phyloP scores from a whole-genome alignment of 108 stramenopile genomes.

The Discostella stelligeroides region DNA sequence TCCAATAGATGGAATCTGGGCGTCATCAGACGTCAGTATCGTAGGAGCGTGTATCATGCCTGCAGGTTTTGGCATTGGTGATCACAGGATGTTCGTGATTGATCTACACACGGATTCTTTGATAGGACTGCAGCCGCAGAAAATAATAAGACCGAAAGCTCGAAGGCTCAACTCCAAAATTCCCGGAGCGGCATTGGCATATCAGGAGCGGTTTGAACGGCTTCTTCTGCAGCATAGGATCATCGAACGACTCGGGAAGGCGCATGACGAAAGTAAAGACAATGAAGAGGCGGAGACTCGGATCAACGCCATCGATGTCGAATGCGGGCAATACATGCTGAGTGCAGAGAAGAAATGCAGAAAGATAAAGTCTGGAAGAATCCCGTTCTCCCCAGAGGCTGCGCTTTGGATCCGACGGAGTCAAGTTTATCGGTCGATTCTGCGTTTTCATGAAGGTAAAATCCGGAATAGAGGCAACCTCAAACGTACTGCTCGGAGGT shows the following conservation, averaged over 20 bases:
- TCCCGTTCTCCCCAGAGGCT: no score
- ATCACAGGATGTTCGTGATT: conserved; percentile 5
- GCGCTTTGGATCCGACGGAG: conserved; percentile 9
- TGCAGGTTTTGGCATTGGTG: conserved; percentile 9
- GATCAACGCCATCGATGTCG: neutral
- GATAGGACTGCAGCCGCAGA: neutral
- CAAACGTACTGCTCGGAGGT: neutral
- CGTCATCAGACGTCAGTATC: neutral
- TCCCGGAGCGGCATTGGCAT: neutral
- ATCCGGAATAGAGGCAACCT: conserved; percentile 20
- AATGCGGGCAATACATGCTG: conserved; percentile 1
- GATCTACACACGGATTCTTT: conserved; percentile 2
- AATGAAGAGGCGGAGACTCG: neutral
- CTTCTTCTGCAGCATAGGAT: neutral
- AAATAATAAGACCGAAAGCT: neutral
- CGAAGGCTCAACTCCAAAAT: neutral
- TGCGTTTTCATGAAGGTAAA: neutral
- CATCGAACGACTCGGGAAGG: neutral
- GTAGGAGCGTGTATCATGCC: conserved; percentile 13
- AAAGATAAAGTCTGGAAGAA: conserved; percentile 12
- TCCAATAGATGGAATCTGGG: conserved; percentile 9
- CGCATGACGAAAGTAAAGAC: neutral
- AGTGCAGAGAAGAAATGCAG: conserved; percentile 14
- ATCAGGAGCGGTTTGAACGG: neutral
- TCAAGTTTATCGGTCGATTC: conserved; percentile 4